A percentile compares a stretch with the other conserved stretches of the same genome.
phyloP scores from a whole-genome alignment of 495 filamentous ascomycete species.

The Penicillium cosmopolitanum region DNA sequence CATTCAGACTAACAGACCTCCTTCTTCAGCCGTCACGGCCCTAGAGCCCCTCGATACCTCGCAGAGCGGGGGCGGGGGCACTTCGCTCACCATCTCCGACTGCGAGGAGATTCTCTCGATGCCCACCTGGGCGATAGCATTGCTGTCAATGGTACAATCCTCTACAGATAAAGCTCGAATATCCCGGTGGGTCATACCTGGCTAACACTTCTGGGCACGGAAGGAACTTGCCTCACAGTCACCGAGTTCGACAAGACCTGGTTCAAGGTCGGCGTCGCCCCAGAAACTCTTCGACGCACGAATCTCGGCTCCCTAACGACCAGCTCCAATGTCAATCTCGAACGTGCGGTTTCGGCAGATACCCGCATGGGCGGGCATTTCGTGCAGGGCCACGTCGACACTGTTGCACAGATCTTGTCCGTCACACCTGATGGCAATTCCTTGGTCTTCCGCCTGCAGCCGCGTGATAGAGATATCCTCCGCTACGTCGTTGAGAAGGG shows the following conservation, averaged over 20 bases:
- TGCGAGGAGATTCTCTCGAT: conserved; percentile 77
- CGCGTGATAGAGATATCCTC: conserved; percentile 66
- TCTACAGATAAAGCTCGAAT: background rate
- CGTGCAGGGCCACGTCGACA: conserved; percentile 95
- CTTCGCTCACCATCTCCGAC: conserved; percentile 82
- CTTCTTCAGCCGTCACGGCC: conserved; percentile 70
- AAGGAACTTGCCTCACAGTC: conserved; percentile 86
- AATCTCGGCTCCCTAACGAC: conserved; percentile 76
- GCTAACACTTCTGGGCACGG: conserved; percentile 17
- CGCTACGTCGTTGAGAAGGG: conserved; percentile 95
- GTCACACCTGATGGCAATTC: conserved; percentile 83
- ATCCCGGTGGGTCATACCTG: no score
- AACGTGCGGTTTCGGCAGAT: conserved; percentile 83
- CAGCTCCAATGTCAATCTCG: conserved; percentile 77
- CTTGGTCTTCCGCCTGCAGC: conserved; percentile 79
- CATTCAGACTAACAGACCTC: conserved; percentile 16
- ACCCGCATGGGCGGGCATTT: conserved; percentile 80
- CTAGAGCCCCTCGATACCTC: conserved; percentile 80
- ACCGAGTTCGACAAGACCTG: conserved; percentile 67
- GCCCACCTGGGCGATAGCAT: conserved; percentile 91
- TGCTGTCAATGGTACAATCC: conserved; percentile 73
- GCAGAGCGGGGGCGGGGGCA: conserved; percentile 70
- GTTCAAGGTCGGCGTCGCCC: conserved; percentile 95
- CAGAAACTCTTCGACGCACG: conserved; percentile 94
- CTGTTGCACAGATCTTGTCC: conserved; percentile 70